Base-by-base conservation (phyloP, 495 filamentous ascomycete species). In the Aspergillus bertholletiae region DNA sequence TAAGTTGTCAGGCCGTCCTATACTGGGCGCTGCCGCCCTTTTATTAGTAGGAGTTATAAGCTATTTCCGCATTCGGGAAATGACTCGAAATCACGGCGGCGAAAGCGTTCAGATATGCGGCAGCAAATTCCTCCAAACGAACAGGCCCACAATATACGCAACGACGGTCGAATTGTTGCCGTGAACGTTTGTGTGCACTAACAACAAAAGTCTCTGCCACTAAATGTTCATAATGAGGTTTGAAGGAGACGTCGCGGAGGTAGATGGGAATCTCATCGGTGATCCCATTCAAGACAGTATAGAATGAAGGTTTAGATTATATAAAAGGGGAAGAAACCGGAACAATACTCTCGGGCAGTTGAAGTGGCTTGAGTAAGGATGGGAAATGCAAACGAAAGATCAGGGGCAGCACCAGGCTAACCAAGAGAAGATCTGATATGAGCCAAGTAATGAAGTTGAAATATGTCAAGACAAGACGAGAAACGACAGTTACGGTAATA, bases 41-140 rank as follows among this genome's bases (percentile, higher is more conserved):
- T 45, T 27, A 39, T 40, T 37, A 41, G 48, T 27, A 52, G 46
- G 57, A 26, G 34, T 26, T 41, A 27, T 43, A 48, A 13, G 21
- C 27, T 28, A 47, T 32, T 58, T 58, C 51, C 51, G 56, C 56
- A 58, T 58, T 39, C 56, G 56, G 49, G 50, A 45, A 39, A 39
- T 22, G 51, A 34, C 46, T 46, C 48, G 39, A 47, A 52, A 41
- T 23, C 40, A 45, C n/a, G 27, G 27, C 15, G 15, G 26, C 28
- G 45, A 30, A 28, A 17, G 37, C 18, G 22, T 27, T 15, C 22
- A n/a, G 8, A 18, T 18, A 30, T n/a, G 44, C 20, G 43, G 24
- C 24, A 18, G 18, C 12, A 47, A 21, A 28, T 30, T 26, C 15
- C 45, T 20, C 11, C 28, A 40, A 13, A 11, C 39, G n/a, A 43